Base-by-base conservation (phyloP, 129 eudicot genomes). In the Escallonia rubra region DNA sequence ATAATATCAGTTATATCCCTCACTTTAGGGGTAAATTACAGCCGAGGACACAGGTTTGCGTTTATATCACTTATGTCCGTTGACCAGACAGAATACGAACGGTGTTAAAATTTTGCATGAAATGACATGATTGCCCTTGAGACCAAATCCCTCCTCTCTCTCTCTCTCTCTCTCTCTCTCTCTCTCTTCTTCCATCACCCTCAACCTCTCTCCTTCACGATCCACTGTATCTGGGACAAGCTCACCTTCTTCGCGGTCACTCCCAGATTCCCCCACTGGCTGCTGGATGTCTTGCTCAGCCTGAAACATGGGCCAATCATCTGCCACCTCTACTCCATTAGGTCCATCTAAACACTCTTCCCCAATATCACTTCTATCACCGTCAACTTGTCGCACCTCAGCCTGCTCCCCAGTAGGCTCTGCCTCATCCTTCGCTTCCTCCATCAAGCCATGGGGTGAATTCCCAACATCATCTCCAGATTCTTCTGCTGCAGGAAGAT, bases 171-270 rank as follows among this genome's bases (percentile, higher is more conserved):
- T n/a, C n/a, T n/a, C n/a, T n/a, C n/a, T n/a, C n/a, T n/a, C n/a
- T n/a, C n/a, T n/a, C n/a, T n/a, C n/a, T n/a, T n/a, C n/a, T n/a
- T n/a, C n/a, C n/a, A n/a, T n/a, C n/a, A n/a, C n/a, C n/a, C n/a
- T n/a, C n/a, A n/a, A n/a, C n/a, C n/a, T n/a, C n/a, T n/a, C n/a
- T n/a, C 76, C 82, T 43, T 76, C 87, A 8, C 63, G 63, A 68
- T 76, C 87, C 43, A 62, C 68, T 66, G 55, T 15, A 57, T 86
- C 96, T 1, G 85, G 66, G 11, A 44, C 72, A 69, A 92, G 53
- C 71, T 93, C 98, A 44, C 96, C 98, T 69, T 86, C 98, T 78
- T 92, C 98, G 60, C 83, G 72, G 3, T 92, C 98, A 63, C 82
- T 83, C 41, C 63, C 86, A 48, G 70, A 73, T 74, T 88, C 98